Base-by-base conservation (phyloP, 495 filamentous ascomycete species). In the Aspergillus heteromorphus region DNA sequence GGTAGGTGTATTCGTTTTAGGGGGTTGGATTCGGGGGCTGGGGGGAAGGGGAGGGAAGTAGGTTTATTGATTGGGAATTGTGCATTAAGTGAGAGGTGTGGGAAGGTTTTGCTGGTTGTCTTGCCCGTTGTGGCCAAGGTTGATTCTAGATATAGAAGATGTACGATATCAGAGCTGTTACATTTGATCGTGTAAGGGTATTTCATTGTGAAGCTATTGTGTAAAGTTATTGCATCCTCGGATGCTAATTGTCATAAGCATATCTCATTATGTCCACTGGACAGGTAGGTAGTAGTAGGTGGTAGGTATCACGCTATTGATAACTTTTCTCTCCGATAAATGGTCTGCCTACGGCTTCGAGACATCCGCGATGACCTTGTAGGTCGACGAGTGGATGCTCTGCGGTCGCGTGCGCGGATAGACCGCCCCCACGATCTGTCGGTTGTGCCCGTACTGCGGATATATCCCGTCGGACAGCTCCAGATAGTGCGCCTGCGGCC, bases 381-480 rank as follows among this genome's bases (percentile, higher is more conserved):
- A 73, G 8, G 50, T 67, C 14, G 56, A 58, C 11, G 60, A 58
- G 18, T 68, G 64, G 41, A 73, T 71, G 34, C 68, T 68, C 25
- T 57, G 34, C 6, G 70, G 70, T 10, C 70, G 57, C 14, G 54
- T 59, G 18, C 64, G 68, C 17, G 68, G 68, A 42, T 67, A 65
- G 6, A 67, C 50, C 1, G 67, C 66, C 2, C 66, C 63, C 6
- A 73, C 55, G 20, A 71, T 59, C 17, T 65, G 60, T 14, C 61
- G 56, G 18, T 70, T 66, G 9, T 56, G 56, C 8, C 64, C 67
- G 21, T 66, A 66, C 17, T 73, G 65, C 7, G 65, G 58, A 36
- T 62, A 65, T 34, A 83, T 80, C 1, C 76, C 76, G 14, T 86
- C 83, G 10, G 75, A 62, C 19, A 84, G 75, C 55, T 85, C 79